A percentile compares a stretch with the other conserved stretches of the same genome.
These are phyloP conservation scores for Lodderomyces theae DNA, from an alignment of 1,139 yeast genomes.

Conservation along the genomic window DNA sequence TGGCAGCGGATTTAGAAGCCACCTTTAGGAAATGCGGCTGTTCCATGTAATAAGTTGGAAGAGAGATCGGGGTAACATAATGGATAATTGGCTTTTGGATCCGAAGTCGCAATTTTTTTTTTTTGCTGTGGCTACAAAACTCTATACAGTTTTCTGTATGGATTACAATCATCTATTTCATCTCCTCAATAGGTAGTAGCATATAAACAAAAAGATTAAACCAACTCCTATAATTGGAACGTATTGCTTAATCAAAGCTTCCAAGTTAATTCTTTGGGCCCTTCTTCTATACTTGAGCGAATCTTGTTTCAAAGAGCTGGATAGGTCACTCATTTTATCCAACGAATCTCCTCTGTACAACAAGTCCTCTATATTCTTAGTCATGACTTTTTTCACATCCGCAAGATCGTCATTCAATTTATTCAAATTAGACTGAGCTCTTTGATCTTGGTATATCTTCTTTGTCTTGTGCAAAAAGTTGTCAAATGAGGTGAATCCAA, in stretches of 20 bases:
- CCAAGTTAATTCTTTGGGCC: conserved; percentile 88
- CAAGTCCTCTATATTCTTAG: conserved; percentile 91
- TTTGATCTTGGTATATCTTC: conserved; percentile 83
- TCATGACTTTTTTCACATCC: conserved; percentile 93
- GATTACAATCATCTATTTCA: no score
- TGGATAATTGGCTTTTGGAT: no score
- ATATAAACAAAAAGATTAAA: conserved; percentile 67
- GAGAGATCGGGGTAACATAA: no score
- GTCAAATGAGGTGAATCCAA: conserved; percentile 85
- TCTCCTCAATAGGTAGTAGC: conserved; percentile 75
- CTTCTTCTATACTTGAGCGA: conserved; percentile 85
- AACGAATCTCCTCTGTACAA: conserved; percentile 92
- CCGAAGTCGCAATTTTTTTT: no score
- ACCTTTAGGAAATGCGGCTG: conserved; percentile 6
- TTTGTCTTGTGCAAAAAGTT: conserved; percentile 82
- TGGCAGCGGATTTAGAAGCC: conserved; percentile 7
- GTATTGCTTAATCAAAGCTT: conserved; percentile 83
- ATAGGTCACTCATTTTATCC: conserved; percentile 88
- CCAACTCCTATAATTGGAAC: conserved; percentile 79
- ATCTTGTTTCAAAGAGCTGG: conserved; percentile 75
- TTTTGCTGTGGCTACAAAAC: no score
- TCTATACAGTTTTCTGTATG: no score
- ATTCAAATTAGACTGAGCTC: conserved; percentile 87
- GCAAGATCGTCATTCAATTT: conserved; percentile 81
- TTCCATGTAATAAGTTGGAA: conserved; percentile 5